phyloP scores from a whole-genome alignment of 176 grass and related monocot genomes.

The Ampelocalamus luodianensis region DNA sequence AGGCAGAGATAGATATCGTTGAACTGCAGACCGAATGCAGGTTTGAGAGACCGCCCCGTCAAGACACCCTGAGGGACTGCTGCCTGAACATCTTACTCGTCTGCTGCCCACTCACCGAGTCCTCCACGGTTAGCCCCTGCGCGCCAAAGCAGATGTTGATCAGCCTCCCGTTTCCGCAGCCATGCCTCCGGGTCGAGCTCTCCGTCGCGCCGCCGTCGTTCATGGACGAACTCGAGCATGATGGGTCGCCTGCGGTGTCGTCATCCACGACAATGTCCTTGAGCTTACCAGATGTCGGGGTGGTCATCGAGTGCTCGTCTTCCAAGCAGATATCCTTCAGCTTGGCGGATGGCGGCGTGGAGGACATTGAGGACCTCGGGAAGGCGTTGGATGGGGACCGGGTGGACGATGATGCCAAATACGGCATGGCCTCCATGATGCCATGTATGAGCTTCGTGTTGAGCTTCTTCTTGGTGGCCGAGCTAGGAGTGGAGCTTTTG shows the following conservation, averaged over 20 bases:
- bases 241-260: constrained; percentile 45
- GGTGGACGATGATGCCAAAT: constrained; percentile 35
- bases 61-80: constrained; percentile 57
- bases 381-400: constrained; percentile 22
- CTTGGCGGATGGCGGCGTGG: constrained; percentile 44
- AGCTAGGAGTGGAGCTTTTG: constrained; percentile 60
- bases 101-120: constrained; percentile 59
- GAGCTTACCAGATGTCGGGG: constrained; percentile 48
- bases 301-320: constrained; percentile 35
- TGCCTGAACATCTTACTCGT: constrained; percentile 63
- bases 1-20: neutral
- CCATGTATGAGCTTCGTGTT: constrained; percentile 71
- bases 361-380: constrained; percentile 42
- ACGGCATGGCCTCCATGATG: constrained; percentile 84
- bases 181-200: constrained; percentile 37
- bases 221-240: constrained; percentile 69
- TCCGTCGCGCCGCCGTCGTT: constrained; percentile 35
- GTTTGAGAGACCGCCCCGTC: neutral
- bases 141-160: constrained; percentile 94
- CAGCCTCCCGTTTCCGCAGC: constrained; percentile 60
- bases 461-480: constrained; percentile 74
- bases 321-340: constrained; percentile 65
- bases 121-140: constrained; percentile 68
- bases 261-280: constrained; percentile 65
- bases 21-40: neutral